Evolutionary conservation across 768 basidiomycete genomes (phyloP).

Genomic region (Phanerochaete carnosa): DNA sequence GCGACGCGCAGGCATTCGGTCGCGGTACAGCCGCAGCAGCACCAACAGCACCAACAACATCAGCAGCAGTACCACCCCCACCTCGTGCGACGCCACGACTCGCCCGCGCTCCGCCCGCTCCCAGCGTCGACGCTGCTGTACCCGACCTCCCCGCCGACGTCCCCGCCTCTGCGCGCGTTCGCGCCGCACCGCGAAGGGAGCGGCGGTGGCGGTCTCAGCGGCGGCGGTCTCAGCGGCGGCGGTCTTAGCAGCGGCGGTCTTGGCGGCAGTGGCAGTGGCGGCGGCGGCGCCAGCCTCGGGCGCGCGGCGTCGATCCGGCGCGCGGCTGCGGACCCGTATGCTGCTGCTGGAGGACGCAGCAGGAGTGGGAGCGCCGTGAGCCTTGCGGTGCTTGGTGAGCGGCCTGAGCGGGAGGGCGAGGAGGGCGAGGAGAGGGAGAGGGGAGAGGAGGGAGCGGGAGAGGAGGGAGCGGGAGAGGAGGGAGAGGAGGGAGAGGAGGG

Average conservation of each 20-base stretch:
- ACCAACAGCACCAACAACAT: too few relatives aligned
- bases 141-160: neutral
- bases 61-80: constrained; percentile 14
- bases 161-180: constrained; percentile 12
- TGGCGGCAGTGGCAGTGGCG: too few relatives aligned
- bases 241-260: too few relatives aligned
- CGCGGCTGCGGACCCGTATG: constrained; percentile 1
- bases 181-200: too few relatives aligned
- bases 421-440: neutral
- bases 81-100: constrained; percentile 22
- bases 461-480: neutral
- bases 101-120: constrained; percentile 18
- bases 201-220: too few relatives aligned
- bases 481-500: neutral
- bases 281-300: constrained; percentile 4
- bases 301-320: constrained; percentile 12
- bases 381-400: neutral
- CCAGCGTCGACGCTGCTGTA: constrained; percentile 17
- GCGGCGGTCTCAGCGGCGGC: too few relatives aligned
- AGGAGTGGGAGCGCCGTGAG: constrained; percentile 16
- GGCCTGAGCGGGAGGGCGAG: constrained; percentile 3
- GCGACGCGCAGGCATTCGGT: neutral
- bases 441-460: neutral
- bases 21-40: too few relatives aligned
- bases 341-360: neutral